Base-by-base conservation (phyloP, 139 green algal genomes). In the Micromonas commoda region DNA sequence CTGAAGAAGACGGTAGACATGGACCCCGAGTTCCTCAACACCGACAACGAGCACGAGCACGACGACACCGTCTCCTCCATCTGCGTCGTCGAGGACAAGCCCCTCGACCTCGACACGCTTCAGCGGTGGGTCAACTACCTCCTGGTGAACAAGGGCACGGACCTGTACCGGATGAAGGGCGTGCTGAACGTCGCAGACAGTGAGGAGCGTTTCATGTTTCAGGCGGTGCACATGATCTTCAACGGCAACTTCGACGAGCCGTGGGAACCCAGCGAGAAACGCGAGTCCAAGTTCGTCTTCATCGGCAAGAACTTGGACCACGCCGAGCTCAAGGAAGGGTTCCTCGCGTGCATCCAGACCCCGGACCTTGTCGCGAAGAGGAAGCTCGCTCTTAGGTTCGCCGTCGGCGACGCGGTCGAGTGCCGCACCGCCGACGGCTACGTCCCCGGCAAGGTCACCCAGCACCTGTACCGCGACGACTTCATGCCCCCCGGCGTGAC, bases 291-390 rank as follows among this genome's bases (percentile, higher is more conserved):
- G 70, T 73, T 96, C 20, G 88, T 96, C 1, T 97, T 97, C 88
- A 97, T 97, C 67, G 92, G 92, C 34, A 92, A 92, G 68, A 93
- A 97, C 76, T 82, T 97, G 23, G 82, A 96, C 79, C 76, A 88
- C 6, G 29, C 88, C 67, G 88, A 93, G 73, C 89, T 97, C 16
- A 88, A 83, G 0, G 80, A 85, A 28, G 80, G 85, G 26, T 94
- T 97, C 81, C 81, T 83, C 67, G 80, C 80, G 9, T 96, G 92
- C 86, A 71, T 94, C 73, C 82, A 85, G 6, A 81, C 74, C 53
- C 38, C 53, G 31, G 63, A 83, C 35, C 51, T 70, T 31, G 13
- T 37, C 6, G 76, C 60, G 60, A 72, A 81, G 16, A 71, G n/a
- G 33, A 24, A 79, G 32, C 54, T 37, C 21, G 24, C 6, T 81